Evolutionary conservation across 768 basidiomycete genomes (phyloP).

Genomic region (Piloderma croceum): DNA sequence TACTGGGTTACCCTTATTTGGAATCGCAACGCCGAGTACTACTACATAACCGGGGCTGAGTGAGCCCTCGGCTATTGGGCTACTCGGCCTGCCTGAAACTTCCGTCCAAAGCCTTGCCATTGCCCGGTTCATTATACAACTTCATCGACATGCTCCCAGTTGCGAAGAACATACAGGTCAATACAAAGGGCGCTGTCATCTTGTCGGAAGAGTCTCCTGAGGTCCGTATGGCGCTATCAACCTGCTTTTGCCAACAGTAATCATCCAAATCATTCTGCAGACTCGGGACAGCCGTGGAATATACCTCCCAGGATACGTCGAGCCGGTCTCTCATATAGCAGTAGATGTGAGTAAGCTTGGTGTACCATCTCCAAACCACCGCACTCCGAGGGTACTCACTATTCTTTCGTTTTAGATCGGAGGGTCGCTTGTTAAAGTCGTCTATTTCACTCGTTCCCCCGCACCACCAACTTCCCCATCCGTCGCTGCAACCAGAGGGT

Average conservation of each 20-base stretch:
- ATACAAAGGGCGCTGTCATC: slow-evolving; percentile 91
- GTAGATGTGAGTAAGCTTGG: slow-evolving; percentile 70
- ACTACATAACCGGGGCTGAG: no score
- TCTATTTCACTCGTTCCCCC: slow-evolving; percentile 94
- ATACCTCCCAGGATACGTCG: slow-evolving; percentile 96
- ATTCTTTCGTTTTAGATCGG: slow-evolving; percentile 62
- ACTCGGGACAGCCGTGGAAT: slow-evolving; percentile 93
- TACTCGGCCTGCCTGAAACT: not conserved
- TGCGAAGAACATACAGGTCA: slow-evolving; percentile 86
- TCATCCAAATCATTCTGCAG: slow-evolving; percentile 33
- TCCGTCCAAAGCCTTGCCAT: not conserved
- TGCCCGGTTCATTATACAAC: not conserved
- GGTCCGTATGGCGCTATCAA: slow-evolving; percentile 41
- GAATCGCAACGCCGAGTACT: no score
- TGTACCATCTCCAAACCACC: slow-evolving; percentile 7
- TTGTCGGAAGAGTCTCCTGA: slow-evolving; percentile 92
- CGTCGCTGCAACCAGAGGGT: slow-evolving; percentile 53
- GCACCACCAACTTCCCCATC: slow-evolving; percentile 79
- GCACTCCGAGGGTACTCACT: not conserved
- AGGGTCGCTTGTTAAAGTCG: slow-evolving; percentile 94
- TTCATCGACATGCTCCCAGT: slow-evolving; percentile 46
- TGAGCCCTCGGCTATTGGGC: no score
- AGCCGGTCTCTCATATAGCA: slow-evolving; percentile 95
- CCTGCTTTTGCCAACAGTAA: slow-evolving; percentile 1
- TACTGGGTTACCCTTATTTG: no score